Evolutionary conservation across 2,329 filamentous ascomycete genomes (phyloP).

Genomic region (Trichophyton simii): DNA sequence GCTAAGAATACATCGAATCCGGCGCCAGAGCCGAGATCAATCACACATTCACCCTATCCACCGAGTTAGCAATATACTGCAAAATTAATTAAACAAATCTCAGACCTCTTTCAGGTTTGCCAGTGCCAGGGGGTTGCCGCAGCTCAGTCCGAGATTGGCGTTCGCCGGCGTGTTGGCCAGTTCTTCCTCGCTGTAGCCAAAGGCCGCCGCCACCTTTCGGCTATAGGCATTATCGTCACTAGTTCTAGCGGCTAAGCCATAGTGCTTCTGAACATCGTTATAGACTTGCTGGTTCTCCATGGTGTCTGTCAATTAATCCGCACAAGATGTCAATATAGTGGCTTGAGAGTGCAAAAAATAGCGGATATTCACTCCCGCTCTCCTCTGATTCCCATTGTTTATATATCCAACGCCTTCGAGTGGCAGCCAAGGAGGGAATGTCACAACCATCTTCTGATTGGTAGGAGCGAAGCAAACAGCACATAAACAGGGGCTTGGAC

Average conservation of each 20-base stretch:
- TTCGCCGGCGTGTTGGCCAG: conserved; percentile 35
- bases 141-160: conserved; percentile 43
- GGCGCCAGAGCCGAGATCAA: conserved; percentile 47
- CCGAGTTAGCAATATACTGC: not conserved
- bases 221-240: conserved; percentile 27
- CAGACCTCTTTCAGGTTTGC: conserved; percentile 36
- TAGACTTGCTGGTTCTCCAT: conserved; percentile 14
- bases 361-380: not conserved
- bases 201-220: conserved; percentile 37
- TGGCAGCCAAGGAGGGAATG: not conserved
- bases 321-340: not conserved
- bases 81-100: not conserved
- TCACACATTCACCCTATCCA: conserved; percentile 41
- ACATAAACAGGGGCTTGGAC: too few species aligned
- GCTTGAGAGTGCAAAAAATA: not conserved
- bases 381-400: not conserved
- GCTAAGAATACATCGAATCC: conserved; percentile 49
- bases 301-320: not conserved
- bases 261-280: conserved; percentile 14
- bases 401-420: not conserved
- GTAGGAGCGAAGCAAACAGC: not conserved
- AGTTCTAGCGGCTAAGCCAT: conserved; percentile 18
- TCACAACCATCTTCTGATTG: not conserved
- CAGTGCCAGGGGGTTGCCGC: conserved; percentile 42
- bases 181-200: conserved; percentile 42